Percentiles rank a stretch among this genome's conserved stretches.
These are phyloP conservation scores for Cercospora sp. DNA, from an alignment of 2,329 filamentous ascomycete genomes.

Conservation along the genomic window DNA sequence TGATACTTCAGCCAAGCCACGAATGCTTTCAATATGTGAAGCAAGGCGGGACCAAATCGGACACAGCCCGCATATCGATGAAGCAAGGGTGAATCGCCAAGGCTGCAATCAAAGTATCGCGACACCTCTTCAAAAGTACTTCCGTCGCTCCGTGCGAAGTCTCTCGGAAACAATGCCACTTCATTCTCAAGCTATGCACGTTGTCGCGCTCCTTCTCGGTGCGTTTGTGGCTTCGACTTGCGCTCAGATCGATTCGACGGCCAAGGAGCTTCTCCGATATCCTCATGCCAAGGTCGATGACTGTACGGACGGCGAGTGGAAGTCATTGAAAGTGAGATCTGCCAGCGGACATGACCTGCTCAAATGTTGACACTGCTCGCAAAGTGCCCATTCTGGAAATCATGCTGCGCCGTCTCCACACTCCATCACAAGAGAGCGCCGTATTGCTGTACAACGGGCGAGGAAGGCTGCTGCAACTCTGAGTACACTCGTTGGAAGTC, in stretches of 20 bases:
- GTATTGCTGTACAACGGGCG: neutral
- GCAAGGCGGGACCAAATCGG: neutral
- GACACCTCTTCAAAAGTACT: neutral
- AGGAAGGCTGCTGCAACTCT: neutral
- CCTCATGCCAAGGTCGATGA: neutral
- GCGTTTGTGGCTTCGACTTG: neutral
- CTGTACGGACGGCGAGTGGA: neutral
- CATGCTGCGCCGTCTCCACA: neutral
- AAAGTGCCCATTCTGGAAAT: neutral
- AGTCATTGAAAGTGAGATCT: neutral
- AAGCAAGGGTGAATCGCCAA: neutral
- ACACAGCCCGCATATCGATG: neutral
- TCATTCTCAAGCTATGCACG: neutral
- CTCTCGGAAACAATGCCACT: too few relatives aligned
- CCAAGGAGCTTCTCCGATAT: neutral
- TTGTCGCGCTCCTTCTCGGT: neutral
- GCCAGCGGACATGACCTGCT: neutral
- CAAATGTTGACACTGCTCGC: neutral
- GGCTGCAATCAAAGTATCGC: neutral
- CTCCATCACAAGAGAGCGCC: neutral
- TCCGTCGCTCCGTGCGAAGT: neutral
- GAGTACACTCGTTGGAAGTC: neutral
- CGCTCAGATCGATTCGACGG: neutral
- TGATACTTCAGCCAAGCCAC: neutral
- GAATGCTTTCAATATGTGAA: neutral